Evolutionary conservation across 2,329 filamentous ascomycete species (phyloP), one percentile per base, ranked within the genome.

Genomic region (Diaporthe vexans): DNA sequence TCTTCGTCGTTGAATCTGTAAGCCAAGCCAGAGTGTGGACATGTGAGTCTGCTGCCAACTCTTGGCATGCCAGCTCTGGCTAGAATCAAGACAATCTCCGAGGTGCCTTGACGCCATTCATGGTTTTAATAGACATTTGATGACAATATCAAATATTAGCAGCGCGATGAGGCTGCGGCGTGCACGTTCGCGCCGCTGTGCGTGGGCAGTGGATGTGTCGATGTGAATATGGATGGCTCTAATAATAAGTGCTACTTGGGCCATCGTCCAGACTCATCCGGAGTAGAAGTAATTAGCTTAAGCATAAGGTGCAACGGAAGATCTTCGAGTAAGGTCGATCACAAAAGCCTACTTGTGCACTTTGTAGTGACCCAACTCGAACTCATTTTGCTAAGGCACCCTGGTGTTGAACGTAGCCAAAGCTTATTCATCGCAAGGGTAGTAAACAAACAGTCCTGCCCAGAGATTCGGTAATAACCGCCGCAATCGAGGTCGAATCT

Each of bases 361-460:
- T 19, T 3, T 24, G 2, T 29, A n/a, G 15, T 43, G 40, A 17
- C 40, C 5, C 19, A 5, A 33, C 43, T n/a, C 21, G 46, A 13
- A 26, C 46, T 26, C 6, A 40, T 2, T n/a, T 21, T 37, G 19
- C 29, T 37, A 15, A n/a, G n/a, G 35, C 37, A 43, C 10, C 40
- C 43, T 35, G 26, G 26, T 24, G 46, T 17, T 52, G 2, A 19
- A 29, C 8, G 15, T 37, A 19, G 63, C 46, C 29, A 68, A 54
- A 68, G 63, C 63, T 68, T 54, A 68, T 68, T 24, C 46, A 40
- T n/a, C 4, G 26, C 1, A n/a, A 37, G 52, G 59, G 26, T 48
- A 54, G 8, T 68, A 40, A 24, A 26, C 33, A 68, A 65, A 54
- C 24, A 37, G 63, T 68, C 48, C 48, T 68, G 63, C 63, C 63